phyloP scores from a whole-genome alignment of 441 rosid species.

The Brassica hybrid region DNA sequence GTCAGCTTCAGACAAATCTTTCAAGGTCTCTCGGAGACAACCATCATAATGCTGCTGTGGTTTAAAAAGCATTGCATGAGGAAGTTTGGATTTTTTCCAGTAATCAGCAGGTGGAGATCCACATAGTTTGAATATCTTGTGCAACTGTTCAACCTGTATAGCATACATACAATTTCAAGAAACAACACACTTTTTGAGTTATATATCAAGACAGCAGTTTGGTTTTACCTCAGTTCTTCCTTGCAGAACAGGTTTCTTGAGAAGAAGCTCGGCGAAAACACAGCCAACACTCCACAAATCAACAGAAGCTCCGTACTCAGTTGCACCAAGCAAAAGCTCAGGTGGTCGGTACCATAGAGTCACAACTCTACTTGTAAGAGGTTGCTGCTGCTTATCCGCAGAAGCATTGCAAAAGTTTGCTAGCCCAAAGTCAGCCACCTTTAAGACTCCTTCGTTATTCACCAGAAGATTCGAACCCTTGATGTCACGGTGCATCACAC shows the following conservation, averaged over 20 bases:
- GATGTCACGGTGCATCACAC: slow-evolving; percentile 90
- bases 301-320: slow-evolving; percentile 83
- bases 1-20: slow-evolving; percentile 58
- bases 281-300: slow-evolving; percentile 98
- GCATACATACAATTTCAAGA: slow-evolving; percentile 16
- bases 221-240: slow-evolving; percentile 84
- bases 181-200: background rate
- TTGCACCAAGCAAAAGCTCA: slow-evolving; percentile 84
- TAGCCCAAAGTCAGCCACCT: slow-evolving; percentile 90
- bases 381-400: slow-evolving; percentile 51
- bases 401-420: slow-evolving; percentile 68
- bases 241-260: slow-evolving; percentile 77
- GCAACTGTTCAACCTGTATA: slow-evolving; percentile 85
- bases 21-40: slow-evolving; percentile 68
- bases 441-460: slow-evolving; percentile 80
- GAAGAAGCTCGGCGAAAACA: slow-evolving; percentile 87
- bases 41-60: slow-evolving; percentile 91
- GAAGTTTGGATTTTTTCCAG: slow-evolving; percentile 92
- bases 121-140: slow-evolving; percentile 92
- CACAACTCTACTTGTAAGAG: slow-evolving; percentile 91
- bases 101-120: slow-evolving; percentile 94
- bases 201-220: background rate
- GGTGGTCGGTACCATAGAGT: slow-evolving; percentile 98
- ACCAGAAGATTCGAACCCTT: slow-evolving; percentile 94
- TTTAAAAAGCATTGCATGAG: slow-evolving; percentile 82